phyloP scores from a whole-genome alignment of 2,329 filamentous ascomycete species.

The Clarireedia paspali region DNA sequence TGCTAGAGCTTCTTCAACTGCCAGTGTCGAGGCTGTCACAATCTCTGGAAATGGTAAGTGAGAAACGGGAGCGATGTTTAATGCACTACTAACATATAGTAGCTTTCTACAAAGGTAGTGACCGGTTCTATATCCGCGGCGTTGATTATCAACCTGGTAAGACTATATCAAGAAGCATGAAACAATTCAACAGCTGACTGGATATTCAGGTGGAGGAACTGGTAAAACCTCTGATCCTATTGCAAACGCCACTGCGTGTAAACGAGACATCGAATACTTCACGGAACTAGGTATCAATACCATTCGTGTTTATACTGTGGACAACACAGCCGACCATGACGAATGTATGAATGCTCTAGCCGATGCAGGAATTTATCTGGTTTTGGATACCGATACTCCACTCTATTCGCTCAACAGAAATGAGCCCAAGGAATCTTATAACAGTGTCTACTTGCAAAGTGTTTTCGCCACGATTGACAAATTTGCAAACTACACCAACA shows the following conservation, averaged over 20 bases:
- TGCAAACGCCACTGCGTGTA: slow-evolving; percentile 50
- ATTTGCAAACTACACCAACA: slow-evolving; percentile 61
- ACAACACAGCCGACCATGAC: slow-evolving; percentile 61
- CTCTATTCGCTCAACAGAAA: slow-evolving; percentile 61
- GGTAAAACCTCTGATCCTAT: slow-evolving; percentile 59
- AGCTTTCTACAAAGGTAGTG: slow-evolving; percentile 28
- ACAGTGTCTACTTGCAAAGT: slow-evolving; percentile 61
- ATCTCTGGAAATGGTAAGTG: slow-evolving; percentile 24
- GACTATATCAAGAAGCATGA: background rate
- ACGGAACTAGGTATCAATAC: slow-evolving; percentile 64
- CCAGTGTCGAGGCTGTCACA: slow-evolving; percentile 16
- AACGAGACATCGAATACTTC: slow-evolving; percentile 59
- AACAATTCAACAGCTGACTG: background rate
- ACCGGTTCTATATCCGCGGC: slow-evolving; percentile 49
- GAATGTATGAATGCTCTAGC: slow-evolving; percentile 60
- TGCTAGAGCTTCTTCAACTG: slow-evolving; percentile 17
- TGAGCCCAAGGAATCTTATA: slow-evolving; percentile 55
- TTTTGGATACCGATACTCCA: slow-evolving; percentile 63
- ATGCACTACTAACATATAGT: background rate
- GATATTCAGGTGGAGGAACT: slow-evolving; percentile 14
- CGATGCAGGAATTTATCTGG: slow-evolving; percentile 65
- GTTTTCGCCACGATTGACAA: slow-evolving; percentile 64
- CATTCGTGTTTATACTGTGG: slow-evolving; percentile 65
- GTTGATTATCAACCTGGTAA: slow-evolving; percentile 54
- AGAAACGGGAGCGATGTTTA: background rate